A percentile compares a stretch with the other conserved stretches of the same genome.
Conservation (phyloP, 1,139 yeast species). For the Saccharomyces hybrid region DNA sequence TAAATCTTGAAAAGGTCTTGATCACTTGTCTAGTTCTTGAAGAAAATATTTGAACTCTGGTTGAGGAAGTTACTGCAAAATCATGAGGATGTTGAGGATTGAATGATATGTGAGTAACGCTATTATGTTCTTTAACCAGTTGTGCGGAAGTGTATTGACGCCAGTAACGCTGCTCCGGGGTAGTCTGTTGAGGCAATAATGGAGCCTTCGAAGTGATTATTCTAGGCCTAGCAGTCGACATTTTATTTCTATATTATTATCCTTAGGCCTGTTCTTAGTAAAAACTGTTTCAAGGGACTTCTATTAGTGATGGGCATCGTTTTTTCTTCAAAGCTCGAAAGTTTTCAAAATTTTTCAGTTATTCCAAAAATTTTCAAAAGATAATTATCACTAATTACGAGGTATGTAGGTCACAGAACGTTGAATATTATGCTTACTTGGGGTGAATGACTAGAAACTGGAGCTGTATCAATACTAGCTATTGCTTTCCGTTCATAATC, state of each 20-base stretch:
- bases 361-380: constrained; percentile 3
- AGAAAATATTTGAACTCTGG: constrained; percentile 85
- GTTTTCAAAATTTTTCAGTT: not conserved
- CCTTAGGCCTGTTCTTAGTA: not conserved
- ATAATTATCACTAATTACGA: not conserved
- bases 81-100: constrained; percentile 84
- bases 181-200: constrained; percentile 71
- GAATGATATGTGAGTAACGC: constrained; percentile 80
- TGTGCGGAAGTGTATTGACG: constrained; percentile 70
- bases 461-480: not conserved
- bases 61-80: constrained; percentile 87
- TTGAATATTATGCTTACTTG: not conserved
- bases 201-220: constrained; percentile 66
- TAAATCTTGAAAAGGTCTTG: constrained; percentile 83
- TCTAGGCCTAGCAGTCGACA: constrained; percentile 51
- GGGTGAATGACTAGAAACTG: not conserved
- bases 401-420: not conserved
- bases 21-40: constrained; percentile 87
- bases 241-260: not conserved
- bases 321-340: not conserved
- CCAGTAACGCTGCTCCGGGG: constrained; percentile 96
- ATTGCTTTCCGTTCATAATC: not conserved
- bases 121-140: constrained; percentile 86
- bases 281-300: not conserved
- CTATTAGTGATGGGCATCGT: not conserved